Base-by-base conservation (phyloP, 2,329 filamentous ascomycete genomes). In the Calonectria multiphialidica region DNA sequence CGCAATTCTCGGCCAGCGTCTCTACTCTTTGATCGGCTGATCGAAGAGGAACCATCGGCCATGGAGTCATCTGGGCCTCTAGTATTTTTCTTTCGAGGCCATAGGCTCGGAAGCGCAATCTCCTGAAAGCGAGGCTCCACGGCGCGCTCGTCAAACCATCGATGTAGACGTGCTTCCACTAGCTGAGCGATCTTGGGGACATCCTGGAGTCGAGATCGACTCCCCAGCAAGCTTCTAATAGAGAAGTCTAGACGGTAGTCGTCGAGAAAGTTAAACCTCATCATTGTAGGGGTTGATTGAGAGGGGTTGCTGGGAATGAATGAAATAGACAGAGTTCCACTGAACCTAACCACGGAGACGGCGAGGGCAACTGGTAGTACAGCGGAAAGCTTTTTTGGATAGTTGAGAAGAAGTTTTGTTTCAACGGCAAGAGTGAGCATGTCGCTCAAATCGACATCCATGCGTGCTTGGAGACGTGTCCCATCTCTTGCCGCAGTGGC, bases 401-500 rank as follows among this genome's bases (percentile, higher is more conserved):
- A 99, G 84, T 99, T 99, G 68, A 99, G 89, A 59, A 98, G 89
- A 74, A 99, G 87, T 78, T 97, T 98, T 3, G 97, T 99, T 86
- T 99, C 97, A 30, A 99, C 89, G 0, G 95, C 97, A 66, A 99
- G 87, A 0, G 97, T 99, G 72, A 99, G 95, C 84, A 98, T 96
- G 84, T 99, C 97, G 83, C 94, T 97, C 71, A 99, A 86, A 82
- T 99, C 97, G 42, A 99, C 96, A 83, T 99, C 97, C 94, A 99
- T 98, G 71, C 96, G 88, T 1, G 97, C 97, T 83, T 99, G 97
- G 23, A 99, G 87, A 45, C 96, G 90, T 0, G 93, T 93, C 25
- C 95, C 95, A 68, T 90, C 89, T 70, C 88, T 86, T 16, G 87
- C 87, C 23, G 88, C 89, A 59, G 85, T 87, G 64, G 86, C 87